phyloP scores from a whole-genome alignment of 306 rosid genomes.

The Cucurbita moschata region DNA sequence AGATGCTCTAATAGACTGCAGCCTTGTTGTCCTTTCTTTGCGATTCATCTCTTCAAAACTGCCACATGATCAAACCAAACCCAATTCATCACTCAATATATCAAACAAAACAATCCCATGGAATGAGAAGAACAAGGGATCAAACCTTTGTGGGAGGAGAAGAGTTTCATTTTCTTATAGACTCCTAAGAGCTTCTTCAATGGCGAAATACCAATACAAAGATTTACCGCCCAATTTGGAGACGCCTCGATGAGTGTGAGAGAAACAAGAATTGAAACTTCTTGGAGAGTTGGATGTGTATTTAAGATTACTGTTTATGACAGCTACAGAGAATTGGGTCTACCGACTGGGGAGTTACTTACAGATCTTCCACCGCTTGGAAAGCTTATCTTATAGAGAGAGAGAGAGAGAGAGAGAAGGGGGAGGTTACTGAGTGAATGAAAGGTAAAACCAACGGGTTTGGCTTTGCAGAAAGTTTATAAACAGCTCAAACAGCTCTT shows the following conservation, averaged over 20 bases:
- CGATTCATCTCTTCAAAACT: slow-evolving; percentile 43
- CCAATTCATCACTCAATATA: not conserved
- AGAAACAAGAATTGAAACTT: not conserved
- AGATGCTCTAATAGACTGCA: slow-evolving; percentile 35
- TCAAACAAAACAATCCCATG: not conserved
- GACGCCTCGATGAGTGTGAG: slow-evolving; percentile 13
- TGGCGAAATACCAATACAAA: slow-evolving; percentile 8
- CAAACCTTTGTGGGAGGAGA: slow-evolving; percentile 17
- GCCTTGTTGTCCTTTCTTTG: slow-evolving; percentile 23
- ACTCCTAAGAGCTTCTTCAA: slow-evolving; percentile 14
- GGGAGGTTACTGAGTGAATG: not conserved
- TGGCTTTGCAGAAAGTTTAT: slow-evolving; percentile 13
- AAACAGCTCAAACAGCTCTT: slow-evolving; percentile 9
- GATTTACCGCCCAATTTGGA: slow-evolving; percentile 9
- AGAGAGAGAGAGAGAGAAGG: not conserved
- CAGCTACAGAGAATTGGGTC: slow-evolving; percentile 4
- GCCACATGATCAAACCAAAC: slow-evolving; percentile 14
- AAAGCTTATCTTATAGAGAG: not conserved
- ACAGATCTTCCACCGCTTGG: slow-evolving; percentile 6
- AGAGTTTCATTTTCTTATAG: slow-evolving; percentile 16
- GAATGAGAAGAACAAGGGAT: slow-evolving; percentile 9
- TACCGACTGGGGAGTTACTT: not conserved
- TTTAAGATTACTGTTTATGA: slow-evolving; percentile 4
- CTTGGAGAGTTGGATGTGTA: not conserved
- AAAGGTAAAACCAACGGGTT: slow-evolving; percentile 11